Conservation (phyloP, 331 rosid species). For the Pyrus hybrid region DNA sequence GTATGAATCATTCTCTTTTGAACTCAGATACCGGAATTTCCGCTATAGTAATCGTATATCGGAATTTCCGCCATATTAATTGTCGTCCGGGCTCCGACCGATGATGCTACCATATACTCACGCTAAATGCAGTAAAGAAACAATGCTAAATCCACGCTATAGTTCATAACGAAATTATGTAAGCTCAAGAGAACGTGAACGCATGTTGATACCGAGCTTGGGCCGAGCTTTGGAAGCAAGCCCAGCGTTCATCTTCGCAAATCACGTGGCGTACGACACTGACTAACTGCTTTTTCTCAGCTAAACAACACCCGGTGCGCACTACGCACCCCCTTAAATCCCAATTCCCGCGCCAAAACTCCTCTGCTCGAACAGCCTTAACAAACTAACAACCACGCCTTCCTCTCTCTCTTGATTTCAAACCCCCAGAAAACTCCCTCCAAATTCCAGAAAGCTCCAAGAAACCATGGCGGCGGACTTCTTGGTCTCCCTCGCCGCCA, state of each 20-base stretch:
- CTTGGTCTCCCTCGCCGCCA: conserved; percentile 7
- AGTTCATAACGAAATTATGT: neutral
- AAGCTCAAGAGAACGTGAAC: neutral
- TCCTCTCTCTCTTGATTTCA: neutral
- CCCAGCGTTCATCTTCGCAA: neutral
- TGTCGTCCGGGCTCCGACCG: neutral
- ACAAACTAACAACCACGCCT: neutral
- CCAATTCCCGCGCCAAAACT: neutral
- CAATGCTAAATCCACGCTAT: neutral
- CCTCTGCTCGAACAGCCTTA: neutral
- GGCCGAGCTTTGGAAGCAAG: neutral
- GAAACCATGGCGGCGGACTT: conserved; percentile 27
- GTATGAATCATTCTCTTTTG: neutral
- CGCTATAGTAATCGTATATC: no score
- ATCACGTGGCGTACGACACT: neutral
- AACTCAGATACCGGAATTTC: neutral
- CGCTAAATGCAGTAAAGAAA: neutral
- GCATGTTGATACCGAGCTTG: neutral
- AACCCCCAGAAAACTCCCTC: conserved; percentile 7
- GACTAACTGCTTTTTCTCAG: neutral
- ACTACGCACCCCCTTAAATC: neutral
- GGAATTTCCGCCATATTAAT: neutral
- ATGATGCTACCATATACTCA: neutral
- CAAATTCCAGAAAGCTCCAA: neutral
- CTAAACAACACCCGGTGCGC: neutral